Base-by-base conservation (phyloP, 176 grass and related monocot species). In the Carex pumila region DNA sequence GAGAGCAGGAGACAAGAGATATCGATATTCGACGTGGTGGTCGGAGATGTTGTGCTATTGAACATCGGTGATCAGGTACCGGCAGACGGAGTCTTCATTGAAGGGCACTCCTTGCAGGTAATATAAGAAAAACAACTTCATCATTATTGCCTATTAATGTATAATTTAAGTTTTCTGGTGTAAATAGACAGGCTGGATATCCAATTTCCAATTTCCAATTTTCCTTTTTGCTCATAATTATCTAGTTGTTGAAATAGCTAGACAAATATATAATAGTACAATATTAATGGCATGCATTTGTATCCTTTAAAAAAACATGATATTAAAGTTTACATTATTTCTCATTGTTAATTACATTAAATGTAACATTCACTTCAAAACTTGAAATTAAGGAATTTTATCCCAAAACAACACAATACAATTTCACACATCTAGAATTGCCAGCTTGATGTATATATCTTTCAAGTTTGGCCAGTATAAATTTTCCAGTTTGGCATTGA, bases 11-110 rank as follows among this genome's bases (percentile, higher is more conserved):
- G 89, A 50, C 85, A 85, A 43, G 87, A 89, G 63, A 77, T 89
- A 2, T 93, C 89, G 34, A 88, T 91, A 22, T 87, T 85, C 61
- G 88, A 97, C 8, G 45, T 93, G 32, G 72, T 97, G 6, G 94
- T 97, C 0, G 94, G 91, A 17, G 94, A 97, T 81, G 89, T 91
- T 0, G 86, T 87, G 0, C 17, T 93, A 6, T 87, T 97, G 3
- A 91, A 90, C 31, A 97, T 89, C 78, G 94, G 91, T 6, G 89
- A 97, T 80, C 86, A 71, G 0, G 91, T 97, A 0, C 94, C 94
- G 0, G 91, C 91, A 0, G 91, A 97, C 22, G 94, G 94, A 4
- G 70, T 93, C 39, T 36, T 93, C 81, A n/a, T 93, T 0, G 65
- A 85, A 4, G 91, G 89, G 0, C 86, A 93, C 81, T 82, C 88